Percentiles rank a stretch among this genome's conserved stretches.
Conservation (phyloP, 116 monocot species). For the Phalaenopsis hybrid region DNA sequence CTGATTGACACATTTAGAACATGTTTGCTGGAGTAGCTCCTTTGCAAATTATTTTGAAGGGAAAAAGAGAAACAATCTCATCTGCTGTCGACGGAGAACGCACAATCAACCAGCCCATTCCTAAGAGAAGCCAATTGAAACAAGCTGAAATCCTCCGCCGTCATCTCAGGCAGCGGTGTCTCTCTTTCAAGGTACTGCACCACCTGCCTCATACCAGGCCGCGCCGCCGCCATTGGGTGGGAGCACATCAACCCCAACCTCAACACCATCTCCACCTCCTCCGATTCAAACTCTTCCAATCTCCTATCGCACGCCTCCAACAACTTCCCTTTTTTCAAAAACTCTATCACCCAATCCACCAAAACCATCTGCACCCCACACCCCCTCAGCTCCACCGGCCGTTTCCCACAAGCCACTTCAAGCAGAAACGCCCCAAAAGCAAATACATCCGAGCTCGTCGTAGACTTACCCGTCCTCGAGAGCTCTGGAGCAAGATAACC, state of each 20-base stretch:
- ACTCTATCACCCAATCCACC: not conserved
- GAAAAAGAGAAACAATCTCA: too few relatives aligned
- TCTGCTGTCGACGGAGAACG: too few relatives aligned
- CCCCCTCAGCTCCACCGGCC: conserved; percentile 3
- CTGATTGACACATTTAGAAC: too few relatives aligned
- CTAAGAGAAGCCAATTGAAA: not conserved
- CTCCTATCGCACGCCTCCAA: conserved; percentile 5
- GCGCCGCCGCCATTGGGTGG: not conserved
- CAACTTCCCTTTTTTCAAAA: not conserved
- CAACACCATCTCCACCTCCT: conserved; percentile 4
- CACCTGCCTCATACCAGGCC: conserved; percentile 12
- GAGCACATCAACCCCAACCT: conserved; percentile 8
- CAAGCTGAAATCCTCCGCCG: not conserved
- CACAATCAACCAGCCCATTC: not conserved
- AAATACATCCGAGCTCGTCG: conserved; percentile 1
- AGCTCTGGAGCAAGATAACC: conserved; percentile 8
- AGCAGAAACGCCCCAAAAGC: conserved; percentile 8
- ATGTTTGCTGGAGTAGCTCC: too few relatives aligned
- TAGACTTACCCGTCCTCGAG: not conserved
- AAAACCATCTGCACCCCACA: conserved; percentile 4
- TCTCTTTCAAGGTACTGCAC: conserved; percentile 2
- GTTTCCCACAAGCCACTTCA: conserved; percentile 8
- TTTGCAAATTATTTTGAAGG: too few relatives aligned
- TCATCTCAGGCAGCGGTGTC: not conserved
- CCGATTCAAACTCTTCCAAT: not conserved